Base-by-base conservation (phyloP, 805 yeast genomes). In the Candida morakotiae region DNA sequence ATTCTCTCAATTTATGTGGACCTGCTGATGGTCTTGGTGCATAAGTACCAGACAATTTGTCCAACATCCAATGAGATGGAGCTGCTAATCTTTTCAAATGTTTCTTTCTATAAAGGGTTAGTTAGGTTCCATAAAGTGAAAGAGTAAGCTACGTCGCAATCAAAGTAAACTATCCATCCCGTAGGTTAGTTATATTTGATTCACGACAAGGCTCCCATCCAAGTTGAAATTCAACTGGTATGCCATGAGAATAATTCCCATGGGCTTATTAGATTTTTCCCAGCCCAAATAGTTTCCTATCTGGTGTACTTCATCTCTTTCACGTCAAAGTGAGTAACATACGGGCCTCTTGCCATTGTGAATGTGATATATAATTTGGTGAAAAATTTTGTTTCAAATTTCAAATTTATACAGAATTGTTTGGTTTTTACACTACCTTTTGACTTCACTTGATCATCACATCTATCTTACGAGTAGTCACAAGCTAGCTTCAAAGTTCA, bases 31-130 rank as follows among this genome's bases (percentile, higher is more conserved):
- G 96, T 79, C 98, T 88, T 79, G 98, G 98, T 53, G 98, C 98
- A 73, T 93, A 93, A 67, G 87, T 79, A 71, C 99, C 99, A 68
- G 97, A 86, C 78, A 93, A 81, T 79, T 93, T 93, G 94, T 94
- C 98, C 80, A 93, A 87, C 94, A 93, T 86, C 98, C 98, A 93
- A 84, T 93, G 98, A 80, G 89, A 84, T 81, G 99, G 99, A 73
- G 98, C 98, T 73, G 98, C 96, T 76, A 91, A 84, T 84, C 98
- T 88, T 83, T 91, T 89, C 73, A 89, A 83, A 74, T 91, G 97
- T 83, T 91, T 89, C 89, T 88, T 87, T 84, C 89, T 85, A 67
- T 21, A 14, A 3, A 35, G 25, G 24, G 28, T 61, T 59, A 60
- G 67, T 61, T 22, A 6, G 3, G 7, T 5, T 35, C 25, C 4